Evolutionary conservation across 2,329 filamentous ascomycete genomes (phyloP).

Genomic region (Pyricularia grisea): DNA sequence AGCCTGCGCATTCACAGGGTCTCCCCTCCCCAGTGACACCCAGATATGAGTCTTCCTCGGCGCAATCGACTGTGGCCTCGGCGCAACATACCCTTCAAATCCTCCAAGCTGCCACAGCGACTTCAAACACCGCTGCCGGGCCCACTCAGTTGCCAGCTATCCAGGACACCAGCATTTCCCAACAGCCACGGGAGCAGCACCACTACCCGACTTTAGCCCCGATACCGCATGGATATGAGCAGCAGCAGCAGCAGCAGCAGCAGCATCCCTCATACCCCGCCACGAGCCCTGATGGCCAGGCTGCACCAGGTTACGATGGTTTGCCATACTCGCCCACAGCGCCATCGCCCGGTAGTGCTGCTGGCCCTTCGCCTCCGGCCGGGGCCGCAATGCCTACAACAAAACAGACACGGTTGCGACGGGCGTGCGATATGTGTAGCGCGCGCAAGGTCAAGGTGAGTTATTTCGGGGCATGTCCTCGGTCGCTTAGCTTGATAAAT

Average conservation of each 20-base stretch:
- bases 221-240: background rate
- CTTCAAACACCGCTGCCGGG: background rate
- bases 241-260: too few species aligned
- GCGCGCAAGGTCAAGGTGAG: conserved; percentile 49
- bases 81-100: background rate
- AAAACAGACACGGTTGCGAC: conserved; percentile 40
- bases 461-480: background rate
- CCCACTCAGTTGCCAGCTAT: background rate
- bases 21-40: background rate
- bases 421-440: conserved; percentile 53
- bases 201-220: conserved; percentile 1
- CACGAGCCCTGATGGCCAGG: background rate
- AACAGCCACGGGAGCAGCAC: background rate
- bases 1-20: background rate
- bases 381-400: background rate
- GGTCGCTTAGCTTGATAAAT: background rate
- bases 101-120: background rate
- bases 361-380: background rate
- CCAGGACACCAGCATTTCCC: background rate
- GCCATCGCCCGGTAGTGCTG: background rate
- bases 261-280: background rate
- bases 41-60: conserved; percentile 1
- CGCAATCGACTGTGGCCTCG: conserved; percentile 1
- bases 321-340: background rate
- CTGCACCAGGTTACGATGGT: background rate